Conservation (phyloP, 148 eudicot species). For the Chenopodium berlandieri region DNA sequence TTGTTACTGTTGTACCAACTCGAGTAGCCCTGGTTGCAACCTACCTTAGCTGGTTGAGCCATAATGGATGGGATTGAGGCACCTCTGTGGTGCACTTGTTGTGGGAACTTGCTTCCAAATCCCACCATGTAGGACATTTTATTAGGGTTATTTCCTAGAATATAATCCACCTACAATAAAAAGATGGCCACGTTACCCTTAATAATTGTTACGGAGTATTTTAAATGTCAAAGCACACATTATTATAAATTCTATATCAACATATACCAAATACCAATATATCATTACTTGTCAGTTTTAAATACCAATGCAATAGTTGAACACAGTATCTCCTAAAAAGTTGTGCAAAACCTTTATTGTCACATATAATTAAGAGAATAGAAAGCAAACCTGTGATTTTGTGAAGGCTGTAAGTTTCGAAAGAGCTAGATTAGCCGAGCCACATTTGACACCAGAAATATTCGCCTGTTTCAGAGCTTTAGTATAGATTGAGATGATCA, state of each 20-base stretch:
- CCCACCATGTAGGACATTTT: constrained; percentile 92
- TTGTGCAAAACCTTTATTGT: background rate
- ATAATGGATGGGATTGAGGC: constrained; percentile 64
- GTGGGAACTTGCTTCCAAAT: constrained; percentile 61
- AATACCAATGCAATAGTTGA: too few species aligned
- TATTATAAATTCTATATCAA: too few species aligned
- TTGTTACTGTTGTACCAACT: constrained; percentile 46
- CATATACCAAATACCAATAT: too few species aligned
- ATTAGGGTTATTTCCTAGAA: constrained; percentile 79
- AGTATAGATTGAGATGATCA: constrained; percentile 63
- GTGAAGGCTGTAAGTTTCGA: constrained; percentile 58
- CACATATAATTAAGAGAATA: too few species aligned
- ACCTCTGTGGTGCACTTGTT: constrained; percentile 79
- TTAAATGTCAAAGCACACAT: too few species aligned
- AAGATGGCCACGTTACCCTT: background rate
- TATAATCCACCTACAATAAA: constrained; percentile 66
- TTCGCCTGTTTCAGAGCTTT: constrained; percentile 47
- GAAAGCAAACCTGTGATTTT: constrained; percentile 53
- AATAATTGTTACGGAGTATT: too few species aligned
- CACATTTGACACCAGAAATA: constrained; percentile 53
- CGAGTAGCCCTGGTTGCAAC: constrained; percentile 61
- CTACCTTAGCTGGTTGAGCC: constrained; percentile 44
- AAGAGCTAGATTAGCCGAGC: constrained; percentile 43
- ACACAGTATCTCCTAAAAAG: too few species aligned
- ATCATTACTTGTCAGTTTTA: background rate